These are phyloP conservation scores for Sextonia rubra DNA, from an alignment of 164 flowering plant species.

Conservation along the genomic window DNA sequence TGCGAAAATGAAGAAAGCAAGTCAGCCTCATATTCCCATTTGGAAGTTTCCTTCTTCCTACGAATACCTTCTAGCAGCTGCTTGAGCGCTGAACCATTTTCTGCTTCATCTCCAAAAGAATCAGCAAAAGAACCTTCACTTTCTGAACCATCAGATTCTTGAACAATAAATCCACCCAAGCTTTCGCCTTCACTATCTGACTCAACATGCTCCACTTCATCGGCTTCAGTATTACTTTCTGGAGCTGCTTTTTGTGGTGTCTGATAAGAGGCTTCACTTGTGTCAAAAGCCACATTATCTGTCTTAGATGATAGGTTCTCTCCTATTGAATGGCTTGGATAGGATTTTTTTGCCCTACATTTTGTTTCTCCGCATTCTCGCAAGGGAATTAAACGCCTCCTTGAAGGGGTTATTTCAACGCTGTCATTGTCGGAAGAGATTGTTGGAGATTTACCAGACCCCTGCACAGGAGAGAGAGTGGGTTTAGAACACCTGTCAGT, in stretches of 20 bases:
- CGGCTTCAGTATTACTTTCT: constrained; percentile 17
- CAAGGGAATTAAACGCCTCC: constrained; percentile 27
- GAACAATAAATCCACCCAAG: constrained; percentile 47
- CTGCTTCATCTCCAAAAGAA: constrained; percentile 19
- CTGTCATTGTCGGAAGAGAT: constrained; percentile 3
- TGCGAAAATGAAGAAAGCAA: constrained; percentile 68
- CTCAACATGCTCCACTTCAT: constrained; percentile 26
- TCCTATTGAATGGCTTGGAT: neutral
- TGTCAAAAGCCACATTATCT: neutral
- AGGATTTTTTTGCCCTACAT: constrained; percentile 2
- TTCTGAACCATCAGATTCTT: constrained; percentile 25
- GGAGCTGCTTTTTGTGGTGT: constrained; percentile 10
- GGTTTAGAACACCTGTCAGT: neutral
- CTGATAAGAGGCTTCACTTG: constrained; percentile 5
- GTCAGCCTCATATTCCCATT: constrained; percentile 63
- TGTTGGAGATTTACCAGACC: constrained; percentile 4
- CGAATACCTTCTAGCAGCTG: constrained; percentile 33
- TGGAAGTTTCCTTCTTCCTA: constrained; percentile 29
- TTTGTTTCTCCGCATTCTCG: constrained; percentile 20
- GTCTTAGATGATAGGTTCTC: neutral
- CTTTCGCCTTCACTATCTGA: constrained; percentile 43
- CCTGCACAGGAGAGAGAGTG: constrained; percentile 7
- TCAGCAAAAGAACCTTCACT: constrained; percentile 22
- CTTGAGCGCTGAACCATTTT: constrained; percentile 12
- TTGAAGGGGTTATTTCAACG: constrained; percentile 15